Percentiles rank a stretch among this genome's conserved stretches.
These are phyloP conservation scores for Mucor racemosus DNA, from an alignment of 371 early-diverging fungal genomes.

Conservation along the genomic window DNA sequence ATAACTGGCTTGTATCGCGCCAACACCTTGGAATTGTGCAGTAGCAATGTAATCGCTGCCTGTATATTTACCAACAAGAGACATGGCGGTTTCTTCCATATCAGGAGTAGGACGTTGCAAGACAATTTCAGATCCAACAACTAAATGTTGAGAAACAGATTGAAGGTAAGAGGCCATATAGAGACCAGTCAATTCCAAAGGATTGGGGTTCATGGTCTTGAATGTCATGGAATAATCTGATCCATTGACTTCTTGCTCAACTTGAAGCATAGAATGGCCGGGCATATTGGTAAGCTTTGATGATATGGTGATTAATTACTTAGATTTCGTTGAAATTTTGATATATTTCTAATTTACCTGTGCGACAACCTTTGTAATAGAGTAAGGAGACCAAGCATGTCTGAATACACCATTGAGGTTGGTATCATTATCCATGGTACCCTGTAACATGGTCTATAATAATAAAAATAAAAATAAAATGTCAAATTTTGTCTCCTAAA, in stretches of 20 bases:
- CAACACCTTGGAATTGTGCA: constrained; percentile 82
- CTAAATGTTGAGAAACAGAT: constrained; percentile 82
- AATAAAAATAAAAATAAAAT: not conserved
- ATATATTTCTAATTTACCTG: constrained; percentile 57
- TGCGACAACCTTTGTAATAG: constrained; percentile 78
- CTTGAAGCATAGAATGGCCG: constrained; percentile 88
- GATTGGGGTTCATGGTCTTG: constrained; percentile 95
- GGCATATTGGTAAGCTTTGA: constrained; percentile 64
- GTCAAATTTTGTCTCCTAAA: not conserved
- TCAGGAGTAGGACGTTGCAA: constrained; percentile 87
- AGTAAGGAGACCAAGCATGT: constrained; percentile 48
- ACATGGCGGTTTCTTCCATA: constrained; percentile 80
- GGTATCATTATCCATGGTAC: constrained; percentile 89
- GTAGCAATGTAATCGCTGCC: constrained; percentile 79
- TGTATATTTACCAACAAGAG: constrained; percentile 79
- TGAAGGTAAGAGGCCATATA: constrained; percentile 89
- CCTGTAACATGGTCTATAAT: constrained; percentile 72
- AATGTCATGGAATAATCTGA: constrained; percentile 83
- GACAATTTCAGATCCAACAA: constrained; percentile 88
- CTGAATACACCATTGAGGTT: constrained; percentile 56
- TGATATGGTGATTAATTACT: not conserved
- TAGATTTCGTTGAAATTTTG: not conserved
- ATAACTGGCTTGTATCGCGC: constrained; percentile 86
- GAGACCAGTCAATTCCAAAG: constrained; percentile 89
- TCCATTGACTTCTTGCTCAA: constrained; percentile 92